A percentile compares a stretch with the other conserved stretches of the same genome.
Evolutionary conservation across 2,329 filamentous ascomycete species (phyloP).

Genomic region (Xylaria digitata): DNA sequence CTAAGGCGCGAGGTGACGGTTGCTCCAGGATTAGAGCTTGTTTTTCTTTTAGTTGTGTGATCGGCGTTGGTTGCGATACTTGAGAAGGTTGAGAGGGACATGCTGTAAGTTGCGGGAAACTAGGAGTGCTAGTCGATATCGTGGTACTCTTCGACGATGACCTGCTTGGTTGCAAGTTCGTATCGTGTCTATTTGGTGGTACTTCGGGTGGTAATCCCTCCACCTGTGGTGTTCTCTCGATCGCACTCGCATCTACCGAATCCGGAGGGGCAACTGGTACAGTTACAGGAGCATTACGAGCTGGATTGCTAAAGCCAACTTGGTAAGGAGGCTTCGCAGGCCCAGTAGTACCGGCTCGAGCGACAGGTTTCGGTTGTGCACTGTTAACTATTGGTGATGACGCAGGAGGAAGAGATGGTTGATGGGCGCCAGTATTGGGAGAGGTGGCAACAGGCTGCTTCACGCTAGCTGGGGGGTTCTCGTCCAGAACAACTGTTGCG

Average conservation of each 20-base stretch:
- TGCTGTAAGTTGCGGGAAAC: not conserved
- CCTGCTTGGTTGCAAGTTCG: not conserved
- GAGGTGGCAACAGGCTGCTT: conserved; percentile 38
- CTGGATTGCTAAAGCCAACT: not conserved
- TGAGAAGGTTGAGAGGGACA: conserved; percentile 12
- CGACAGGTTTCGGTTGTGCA: conserved; percentile 25
- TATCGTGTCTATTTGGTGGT: conserved; percentile 21
- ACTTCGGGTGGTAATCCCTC: conserved; percentile 15
- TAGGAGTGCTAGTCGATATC: conserved; percentile 2
- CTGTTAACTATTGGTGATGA: conserved; percentile 30
- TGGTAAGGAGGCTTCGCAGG: conserved; percentile 20
- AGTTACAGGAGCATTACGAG: conserved; percentile 13
- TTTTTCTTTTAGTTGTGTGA: conserved; percentile 10
- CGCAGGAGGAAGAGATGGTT: conserved; percentile 21
- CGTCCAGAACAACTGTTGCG: conserved; percentile 31
- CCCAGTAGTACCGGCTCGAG: conserved; percentile 15
- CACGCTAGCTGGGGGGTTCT: conserved; percentile 30
- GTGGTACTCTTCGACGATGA: not conserved
- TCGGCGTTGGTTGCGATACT: conserved; percentile 12
- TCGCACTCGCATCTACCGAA: not conserved
- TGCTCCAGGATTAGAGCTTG: conserved; percentile 7
- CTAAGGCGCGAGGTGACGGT: conserved; percentile 12
- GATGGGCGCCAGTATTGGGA: conserved; percentile 30
- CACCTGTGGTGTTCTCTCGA: conserved; percentile 7
- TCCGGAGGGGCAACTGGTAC: conserved; percentile 1